Evolutionary conservation across 2,329 filamentous ascomycete species (phyloP), one percentile per base, ranked within the genome.

Genomic region (Alternaria postmessia): DNA sequence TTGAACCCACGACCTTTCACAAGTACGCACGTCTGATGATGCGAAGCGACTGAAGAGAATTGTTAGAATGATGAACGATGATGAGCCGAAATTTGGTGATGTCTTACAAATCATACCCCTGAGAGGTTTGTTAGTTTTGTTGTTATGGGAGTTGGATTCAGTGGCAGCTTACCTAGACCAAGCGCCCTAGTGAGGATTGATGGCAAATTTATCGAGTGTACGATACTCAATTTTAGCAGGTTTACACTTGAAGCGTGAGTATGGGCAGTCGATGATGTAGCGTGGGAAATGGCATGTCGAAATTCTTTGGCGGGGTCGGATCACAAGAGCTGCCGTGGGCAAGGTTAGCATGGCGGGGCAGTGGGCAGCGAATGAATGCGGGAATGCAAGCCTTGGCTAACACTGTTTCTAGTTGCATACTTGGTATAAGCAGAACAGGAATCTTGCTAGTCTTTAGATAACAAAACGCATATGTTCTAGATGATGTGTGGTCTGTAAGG

Each of bases 1-100:
- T 67, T 67, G 65, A 67, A 67, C 65, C 65, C 65, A 67, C 65
- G 65, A 67, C 65, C 65, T 64, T 64, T 67, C 65, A 67, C 65
- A 67, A 48, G 32, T 56, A 52, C 58, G 49, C 53, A 52, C 41
- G 32, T 49, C 12, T 4, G 4, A 47, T n/a, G 8, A 60, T 67
- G 65, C 65, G 65, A 67, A 67, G 65, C 65, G 65, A 67, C 49
- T 43, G 22, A 22, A 24, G 22, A 12, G 11, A 0, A 12, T 7
- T 36, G 28, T 48, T 48, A 48, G 46, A 3, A 24, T 3, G 16
- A 0, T 42, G n/a, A 41, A 11, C 7, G 18, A 41, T 43, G 6
- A 6, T 7, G 22, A 16, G 1, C 7, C 2, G 12, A 5, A 1
- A 1, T 16, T 9, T 22, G 18, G 18, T 48, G 18, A 0, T 47